Conservation (phyloP, 805 yeast species). For the Saccharomycopsis sp. region DNA sequence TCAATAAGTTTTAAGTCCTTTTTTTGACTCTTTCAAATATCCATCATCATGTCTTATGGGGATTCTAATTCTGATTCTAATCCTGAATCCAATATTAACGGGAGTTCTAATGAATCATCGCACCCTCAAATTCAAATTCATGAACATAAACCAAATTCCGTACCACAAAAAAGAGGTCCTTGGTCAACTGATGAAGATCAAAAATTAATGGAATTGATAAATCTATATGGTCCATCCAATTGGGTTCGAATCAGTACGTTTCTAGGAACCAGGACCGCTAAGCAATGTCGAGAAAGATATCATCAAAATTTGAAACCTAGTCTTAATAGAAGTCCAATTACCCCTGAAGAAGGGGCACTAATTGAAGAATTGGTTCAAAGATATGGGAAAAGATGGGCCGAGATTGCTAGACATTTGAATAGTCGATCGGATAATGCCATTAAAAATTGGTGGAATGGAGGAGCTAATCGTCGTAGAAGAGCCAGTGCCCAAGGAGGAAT, state of each 20-base stretch:
- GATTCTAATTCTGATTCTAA: too few relatives aligned
- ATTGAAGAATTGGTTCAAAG: conserved; percentile 71
- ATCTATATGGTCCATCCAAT: conserved; percentile 66
- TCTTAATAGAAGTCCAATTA: conserved; percentile 70
- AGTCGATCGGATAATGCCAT: conserved; percentile 88
- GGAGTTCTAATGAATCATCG: too few relatives aligned
- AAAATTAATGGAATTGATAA: conserved; percentile 56
- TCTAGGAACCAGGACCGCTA: conserved; percentile 72
- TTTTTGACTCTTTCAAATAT: too few relatives aligned
- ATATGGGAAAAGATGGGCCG: conserved; percentile 91
- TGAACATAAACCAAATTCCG: too few relatives aligned
- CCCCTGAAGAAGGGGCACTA: conserved; percentile 71
- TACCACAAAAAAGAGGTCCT: conserved; percentile 41
- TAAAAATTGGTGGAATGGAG: conserved; percentile 96
- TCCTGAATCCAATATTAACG: too few relatives aligned
- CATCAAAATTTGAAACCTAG: conserved; percentile 87
- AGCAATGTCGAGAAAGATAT: conserved; percentile 85
- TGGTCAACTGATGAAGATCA: conserved; percentile 86
- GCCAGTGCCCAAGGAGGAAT: conserved; percentile 26
- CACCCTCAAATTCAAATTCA: too few relatives aligned
- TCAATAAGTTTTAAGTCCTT: too few relatives aligned
- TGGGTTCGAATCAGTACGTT: conserved; percentile 81
- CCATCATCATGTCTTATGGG: too few relatives aligned
- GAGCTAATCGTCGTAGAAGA: conserved; percentile 73
- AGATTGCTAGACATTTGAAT: conserved; percentile 75